Percentiles rank a stretch among this genome's conserved stretches.
These are phyloP conservation scores for Cajanus cajan DNA, from an alignment of 306 rosid species.

Conservation along the genomic window DNA sequence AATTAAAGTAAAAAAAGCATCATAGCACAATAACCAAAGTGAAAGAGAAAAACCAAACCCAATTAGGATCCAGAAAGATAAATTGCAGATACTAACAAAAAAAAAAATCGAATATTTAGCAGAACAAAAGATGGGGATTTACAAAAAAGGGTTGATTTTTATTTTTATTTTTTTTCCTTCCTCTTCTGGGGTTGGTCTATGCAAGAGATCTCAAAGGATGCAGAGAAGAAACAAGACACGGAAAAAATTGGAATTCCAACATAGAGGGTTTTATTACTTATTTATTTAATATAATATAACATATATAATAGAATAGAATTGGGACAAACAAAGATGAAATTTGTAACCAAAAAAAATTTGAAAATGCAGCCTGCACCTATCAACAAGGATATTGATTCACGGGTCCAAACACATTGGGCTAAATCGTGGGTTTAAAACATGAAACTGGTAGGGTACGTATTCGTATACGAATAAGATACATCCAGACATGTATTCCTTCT, in stretches of 20 bases:
- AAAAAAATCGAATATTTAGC: not conserved
- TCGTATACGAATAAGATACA: not conserved
- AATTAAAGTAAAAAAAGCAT: not conserved
- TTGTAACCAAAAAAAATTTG: too few relatives aligned
- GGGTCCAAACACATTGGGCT: conserved; percentile 30
- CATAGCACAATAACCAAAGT: not conserved
- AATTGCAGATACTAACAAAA: not conserved
- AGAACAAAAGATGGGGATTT: conserved; percentile 39
- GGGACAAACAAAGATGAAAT: not conserved
- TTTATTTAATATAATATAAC: not conserved
- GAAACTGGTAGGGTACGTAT: not conserved
- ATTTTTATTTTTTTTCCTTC: not conserved
- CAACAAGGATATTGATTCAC: conserved; percentile 17
- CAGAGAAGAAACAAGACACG: not conserved
- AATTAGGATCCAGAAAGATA: conserved; percentile 22
- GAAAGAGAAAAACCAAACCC: conserved; percentile 18
- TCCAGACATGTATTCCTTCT: not conserved
- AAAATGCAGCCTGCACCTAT: conserved; percentile 25
- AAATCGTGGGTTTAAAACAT: not conserved
- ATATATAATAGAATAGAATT: not conserved
- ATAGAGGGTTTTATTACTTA: not conserved
- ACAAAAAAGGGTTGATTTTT: conserved; percentile 34
- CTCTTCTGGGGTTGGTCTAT: conserved; percentile 39
- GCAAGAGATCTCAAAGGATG: conserved; percentile 30
- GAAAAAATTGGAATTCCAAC: not conserved